A percentile compares a stretch with the other conserved stretches of the same genome.
phyloP scores from a whole-genome alignment of 768 basidiomycete species.

The Boletus reticulatus region DNA sequence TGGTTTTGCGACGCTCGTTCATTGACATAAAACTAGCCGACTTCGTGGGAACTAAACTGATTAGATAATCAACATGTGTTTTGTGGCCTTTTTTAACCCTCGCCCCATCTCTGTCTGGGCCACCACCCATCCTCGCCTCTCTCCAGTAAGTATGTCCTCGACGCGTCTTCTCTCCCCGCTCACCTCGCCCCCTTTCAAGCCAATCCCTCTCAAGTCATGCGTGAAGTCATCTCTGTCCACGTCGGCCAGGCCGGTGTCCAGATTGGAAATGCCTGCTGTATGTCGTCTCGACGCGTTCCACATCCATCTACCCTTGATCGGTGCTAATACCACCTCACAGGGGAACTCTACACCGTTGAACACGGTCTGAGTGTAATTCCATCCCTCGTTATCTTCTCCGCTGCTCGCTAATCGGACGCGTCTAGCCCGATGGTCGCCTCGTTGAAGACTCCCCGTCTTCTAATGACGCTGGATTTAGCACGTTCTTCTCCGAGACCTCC shows the following conservation, averaged over 20 bases:
- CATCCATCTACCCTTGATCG: not conserved
- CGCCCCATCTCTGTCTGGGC: constrained; percentile 29
- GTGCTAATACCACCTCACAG: constrained; percentile 41
- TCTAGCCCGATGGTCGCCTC: constrained; percentile 92
- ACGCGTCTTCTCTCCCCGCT: constrained; percentile 25
- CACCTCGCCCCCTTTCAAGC: not conserved
- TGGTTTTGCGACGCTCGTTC: not conserved
- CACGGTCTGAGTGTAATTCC: constrained; percentile 86
- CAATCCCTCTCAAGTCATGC: constrained; percentile 49
- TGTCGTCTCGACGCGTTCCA: constrained; percentile 39
- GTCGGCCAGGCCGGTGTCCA: constrained; percentile 99
- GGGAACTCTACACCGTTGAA: constrained; percentile 99
- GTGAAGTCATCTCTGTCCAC: constrained; percentile 97
- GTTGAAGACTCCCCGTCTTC: constrained; percentile 71
- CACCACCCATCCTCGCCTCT: constrained; percentile 29
- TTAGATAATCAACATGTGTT: constrained; percentile 36
- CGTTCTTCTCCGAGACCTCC: constrained; percentile 98
- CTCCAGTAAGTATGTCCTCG: constrained; percentile 24
- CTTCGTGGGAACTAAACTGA: constrained; percentile 20
- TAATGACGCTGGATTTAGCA: constrained; percentile 92
- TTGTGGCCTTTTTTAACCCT: constrained; percentile 40
- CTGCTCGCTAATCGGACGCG: constrained; percentile 19
- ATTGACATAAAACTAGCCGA: constrained; percentile 11
- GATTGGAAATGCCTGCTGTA: constrained; percentile 98
- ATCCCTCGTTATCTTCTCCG: not conserved